Evolutionary conservation across 2,329 filamentous ascomycete genomes (phyloP).

Genomic region (Lachnellula subtilissima): DNA sequence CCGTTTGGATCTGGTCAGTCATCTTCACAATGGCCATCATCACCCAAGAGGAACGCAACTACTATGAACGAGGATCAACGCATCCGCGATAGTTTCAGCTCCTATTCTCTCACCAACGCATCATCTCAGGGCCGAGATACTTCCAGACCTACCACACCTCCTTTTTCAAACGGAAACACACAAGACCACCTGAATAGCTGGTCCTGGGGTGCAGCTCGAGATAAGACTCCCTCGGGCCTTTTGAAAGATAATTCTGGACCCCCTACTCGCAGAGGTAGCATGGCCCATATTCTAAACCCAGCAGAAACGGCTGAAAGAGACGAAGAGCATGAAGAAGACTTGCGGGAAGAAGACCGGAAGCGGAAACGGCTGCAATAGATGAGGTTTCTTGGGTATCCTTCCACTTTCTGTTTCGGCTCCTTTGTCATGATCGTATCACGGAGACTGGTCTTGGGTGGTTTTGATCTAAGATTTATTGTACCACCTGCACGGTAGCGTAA

Average conservation of each 20-base stretch:
- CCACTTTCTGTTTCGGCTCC: not conserved
- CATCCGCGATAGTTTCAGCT: slow-evolving; percentile 56
- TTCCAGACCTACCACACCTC: slow-evolving; percentile 32
- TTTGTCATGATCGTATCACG: not conserved
- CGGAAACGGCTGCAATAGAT: slow-evolving; percentile 52
- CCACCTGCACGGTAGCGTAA: not conserved
- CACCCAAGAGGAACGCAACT: slow-evolving; percentile 48
- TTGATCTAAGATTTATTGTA: slow-evolving; percentile 8
- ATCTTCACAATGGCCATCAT: slow-evolving; percentile 62
- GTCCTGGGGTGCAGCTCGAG: slow-evolving; percentile 30
- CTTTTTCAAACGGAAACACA: slow-evolving; percentile 26
- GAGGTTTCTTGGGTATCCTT: not conserved
- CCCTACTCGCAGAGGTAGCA: slow-evolving; percentile 63
- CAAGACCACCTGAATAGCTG: slow-evolving; percentile 30
- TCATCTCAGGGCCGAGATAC: slow-evolving; percentile 26
- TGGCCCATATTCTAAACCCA: slow-evolving; percentile 69
- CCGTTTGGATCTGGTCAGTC: slow-evolving; percentile 62
- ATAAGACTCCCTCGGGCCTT: slow-evolving; percentile 24
- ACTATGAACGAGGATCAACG: slow-evolving; percentile 52
- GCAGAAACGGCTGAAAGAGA: slow-evolving; percentile 62
- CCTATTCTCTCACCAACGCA: slow-evolving; percentile 50
- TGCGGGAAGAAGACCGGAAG: slow-evolving; percentile 53
- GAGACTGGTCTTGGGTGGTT: not conserved
- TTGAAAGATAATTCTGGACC: slow-evolving; percentile 47
- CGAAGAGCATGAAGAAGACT: slow-evolving; percentile 62